Conservation (phyloP, 2,329 filamentous ascomycete species). For the Karstenula rhodostoma region DNA sequence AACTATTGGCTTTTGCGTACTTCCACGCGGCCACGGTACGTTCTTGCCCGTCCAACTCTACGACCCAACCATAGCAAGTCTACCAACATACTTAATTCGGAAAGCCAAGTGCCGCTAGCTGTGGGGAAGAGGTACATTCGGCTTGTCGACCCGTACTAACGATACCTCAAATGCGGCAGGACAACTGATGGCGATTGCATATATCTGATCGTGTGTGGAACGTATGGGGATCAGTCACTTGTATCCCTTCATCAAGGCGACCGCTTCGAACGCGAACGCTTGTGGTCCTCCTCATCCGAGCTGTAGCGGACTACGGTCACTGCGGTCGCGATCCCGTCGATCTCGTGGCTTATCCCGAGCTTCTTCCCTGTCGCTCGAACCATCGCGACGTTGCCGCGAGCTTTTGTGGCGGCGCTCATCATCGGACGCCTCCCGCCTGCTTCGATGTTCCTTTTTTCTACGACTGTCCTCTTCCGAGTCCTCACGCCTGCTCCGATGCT, state of each 20-base stretch:
- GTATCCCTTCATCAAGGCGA: slow-evolving; percentile 2
- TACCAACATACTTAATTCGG: too few species aligned
- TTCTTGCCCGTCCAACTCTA: too few species aligned
- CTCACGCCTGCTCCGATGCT: slow-evolving; percentile 20
- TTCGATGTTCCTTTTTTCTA: slow-evolving; percentile 15
- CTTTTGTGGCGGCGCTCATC: slow-evolving; percentile 21
- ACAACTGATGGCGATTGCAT: too few species aligned
- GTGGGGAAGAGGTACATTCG: too few species aligned
- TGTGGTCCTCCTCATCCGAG: slow-evolving; percentile 19
- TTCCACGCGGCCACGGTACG: too few species aligned
- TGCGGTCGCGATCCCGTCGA: slow-evolving; percentile 22
- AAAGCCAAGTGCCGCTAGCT: too few species aligned
- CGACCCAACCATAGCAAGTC: too few species aligned
- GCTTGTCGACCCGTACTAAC: too few species aligned
- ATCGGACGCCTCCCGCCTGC: slow-evolving; percentile 20
- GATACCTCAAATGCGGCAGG: too few species aligned
- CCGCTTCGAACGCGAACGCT: slow-evolving; percentile 10
- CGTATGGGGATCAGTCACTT: background rate
- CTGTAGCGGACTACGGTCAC: slow-evolving; percentile 26
- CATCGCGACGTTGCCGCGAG: slow-evolving; percentile 21
- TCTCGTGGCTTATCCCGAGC: slow-evolving; percentile 16
- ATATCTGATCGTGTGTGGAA: too few species aligned
- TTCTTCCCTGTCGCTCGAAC: slow-evolving; percentile 20
- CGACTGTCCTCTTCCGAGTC: slow-evolving; percentile 22
- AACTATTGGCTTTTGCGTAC: too few species aligned